Evolutionary conservation across 2,329 filamentous ascomycete species (phyloP).

Genomic region (Fusarium fracticaudum): DNA sequence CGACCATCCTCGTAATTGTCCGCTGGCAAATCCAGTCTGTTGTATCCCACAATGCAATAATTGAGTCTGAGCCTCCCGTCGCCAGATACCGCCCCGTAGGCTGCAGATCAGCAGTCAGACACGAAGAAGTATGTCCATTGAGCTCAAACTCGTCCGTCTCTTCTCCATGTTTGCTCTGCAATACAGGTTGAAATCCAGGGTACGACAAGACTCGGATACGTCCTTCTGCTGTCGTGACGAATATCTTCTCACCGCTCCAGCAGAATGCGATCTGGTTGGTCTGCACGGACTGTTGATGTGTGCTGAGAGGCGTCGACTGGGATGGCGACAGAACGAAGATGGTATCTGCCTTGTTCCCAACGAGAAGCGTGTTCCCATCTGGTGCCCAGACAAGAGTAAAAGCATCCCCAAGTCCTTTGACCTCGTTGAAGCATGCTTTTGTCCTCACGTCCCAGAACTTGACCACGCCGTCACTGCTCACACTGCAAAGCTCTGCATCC

Average conservation of each 20-base stretch:
- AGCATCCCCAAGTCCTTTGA: conserved; percentile 72
- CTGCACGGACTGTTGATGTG: conserved; percentile 69
- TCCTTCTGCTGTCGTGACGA: conserved; percentile 77
- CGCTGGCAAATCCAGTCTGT: conserved; percentile 79
- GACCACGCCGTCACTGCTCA: conserved; percentile 77
- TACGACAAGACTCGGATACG: conserved; percentile 75
- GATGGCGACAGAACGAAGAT: conserved; percentile 71
- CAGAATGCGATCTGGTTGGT: conserved; percentile 81
- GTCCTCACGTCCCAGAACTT: conserved; percentile 84
- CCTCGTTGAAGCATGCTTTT: conserved; percentile 75
- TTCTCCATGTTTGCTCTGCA: conserved; percentile 59
- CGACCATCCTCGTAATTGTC: conserved; percentile 74
- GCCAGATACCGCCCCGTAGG: conserved; percentile 77
- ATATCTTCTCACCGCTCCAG: conserved; percentile 76
- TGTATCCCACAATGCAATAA: conserved; percentile 82
- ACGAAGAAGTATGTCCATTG: conserved; percentile 78
- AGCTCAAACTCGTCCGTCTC: conserved; percentile 66
- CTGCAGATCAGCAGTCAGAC: conserved; percentile 74
- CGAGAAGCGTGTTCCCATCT: conserved; percentile 74
- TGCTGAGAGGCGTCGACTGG: conserved; percentile 63
- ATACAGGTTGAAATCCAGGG: conserved; percentile 67
- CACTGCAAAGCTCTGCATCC: conserved; percentile 80
- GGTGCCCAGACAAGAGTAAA: conserved; percentile 80
- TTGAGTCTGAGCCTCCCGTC: conserved; percentile 78
- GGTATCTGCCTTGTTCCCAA: conserved; percentile 76